Conservation (phyloP, 2,329 filamentous ascomycete species). For the Neospermospora avenae region DNA sequence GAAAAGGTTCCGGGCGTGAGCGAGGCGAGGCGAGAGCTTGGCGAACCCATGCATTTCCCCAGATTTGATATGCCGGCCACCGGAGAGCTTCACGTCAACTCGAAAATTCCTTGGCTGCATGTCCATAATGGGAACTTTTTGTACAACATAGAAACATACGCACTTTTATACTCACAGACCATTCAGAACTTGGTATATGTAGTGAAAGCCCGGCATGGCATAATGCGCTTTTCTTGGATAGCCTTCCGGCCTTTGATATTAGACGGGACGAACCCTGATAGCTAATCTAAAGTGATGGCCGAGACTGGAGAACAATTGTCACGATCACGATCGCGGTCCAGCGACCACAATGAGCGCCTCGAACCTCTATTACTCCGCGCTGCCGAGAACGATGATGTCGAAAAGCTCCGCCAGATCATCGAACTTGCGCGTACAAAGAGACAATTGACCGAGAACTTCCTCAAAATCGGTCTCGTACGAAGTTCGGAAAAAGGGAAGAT, state of each 20-base stretch:
- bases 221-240: background rate
- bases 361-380: conserved; percentile 28
- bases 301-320: conserved; percentile 8
- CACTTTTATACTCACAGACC: background rate
- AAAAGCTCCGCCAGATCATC: conserved; percentile 22
- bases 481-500: conserved; percentile 28
- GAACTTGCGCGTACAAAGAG: conserved; percentile 19
- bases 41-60: background rate
- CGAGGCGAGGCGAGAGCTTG: background rate
- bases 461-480: conserved; percentile 28
- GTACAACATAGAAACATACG: background rate
- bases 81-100: conserved; percentile 6
- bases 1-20: background rate
- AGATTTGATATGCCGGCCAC: background rate
- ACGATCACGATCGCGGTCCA: conserved; percentile 21
- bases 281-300: conserved; percentile 3
- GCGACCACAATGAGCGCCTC: conserved; percentile 26
- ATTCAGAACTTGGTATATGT: background rate
- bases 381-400: conserved; percentile 26
- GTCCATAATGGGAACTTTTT: background rate
- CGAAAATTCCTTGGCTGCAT: conserved; percentile 3
- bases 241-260: background rate
- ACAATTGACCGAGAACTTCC: conserved; percentile 25
- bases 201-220: background rate
- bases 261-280: background rate